Base-by-base conservation (phyloP, 2,329 filamentous ascomycete genomes). In the Phialophora expanda region DNA sequence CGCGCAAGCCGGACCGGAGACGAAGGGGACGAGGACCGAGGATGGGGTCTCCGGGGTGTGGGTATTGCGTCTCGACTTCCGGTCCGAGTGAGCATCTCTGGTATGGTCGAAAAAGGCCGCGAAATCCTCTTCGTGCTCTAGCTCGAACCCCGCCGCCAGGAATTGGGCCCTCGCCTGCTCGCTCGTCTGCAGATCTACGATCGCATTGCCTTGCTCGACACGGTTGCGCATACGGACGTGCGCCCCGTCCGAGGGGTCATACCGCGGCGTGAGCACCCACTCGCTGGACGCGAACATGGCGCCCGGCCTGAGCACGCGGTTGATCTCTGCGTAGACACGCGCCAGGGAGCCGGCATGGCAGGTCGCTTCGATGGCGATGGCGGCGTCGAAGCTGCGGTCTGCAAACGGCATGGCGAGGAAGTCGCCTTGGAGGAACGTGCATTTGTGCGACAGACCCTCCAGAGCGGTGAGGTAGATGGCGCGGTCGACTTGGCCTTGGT, bases 321-420 rank as follows among this genome's bases (percentile, higher is more conserved):
- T 69, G 12, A 75, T 71, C 48, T 75, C 65, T 3, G 56, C 57
- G 69, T 76, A 76, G 4, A 74, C 74, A 22, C 41, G 65, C 48
- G 57, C 38, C n/a, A 75, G 69, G 30, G 64, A 65, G 12, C 74
- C 73, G 2, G 74, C 73, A 56, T 75, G 72, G 57, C 73, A 73
- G 8, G 72, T 75, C 2, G 75, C 74, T 58, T 76, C 75, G 60
- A 75, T 74, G 30, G 71, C 73, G 59, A 75, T 74, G 11, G 71
- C 75, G 8, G 73, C 73, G 62, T 75, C 72, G 61, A 76, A 76
- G 38, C 65, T 69, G 17, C 68, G 62, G n/a, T 67, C 53, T 0
- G 70, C 64, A 41, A 76, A 76, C 8, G 70, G 68, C 30, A 75
- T 61, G 46, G 70, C 70, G 65, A 73, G 69, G 34, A 75, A 76